Base-by-base conservation (phyloP, 2,329 filamentous ascomycete species). In the Xylogone sp. region DNA sequence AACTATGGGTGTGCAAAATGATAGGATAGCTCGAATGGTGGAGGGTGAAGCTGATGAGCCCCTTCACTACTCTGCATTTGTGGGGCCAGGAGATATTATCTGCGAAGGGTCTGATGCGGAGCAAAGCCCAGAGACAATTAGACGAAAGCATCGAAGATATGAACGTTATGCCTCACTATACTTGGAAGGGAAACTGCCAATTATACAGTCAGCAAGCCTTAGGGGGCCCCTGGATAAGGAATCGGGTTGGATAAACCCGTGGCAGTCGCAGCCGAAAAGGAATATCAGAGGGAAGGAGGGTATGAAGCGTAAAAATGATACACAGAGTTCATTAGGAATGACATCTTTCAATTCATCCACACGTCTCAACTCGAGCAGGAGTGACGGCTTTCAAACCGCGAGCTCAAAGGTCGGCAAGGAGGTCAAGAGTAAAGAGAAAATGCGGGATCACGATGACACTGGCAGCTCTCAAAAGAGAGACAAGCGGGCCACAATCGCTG, bases 121-220 rank as follows among this genome's bases (percentile, higher is more conserved):
- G 29, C 63, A 78, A 50, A 80, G 81, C 55, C 67, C 75, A 12
- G 65, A 63, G 19, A 67, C 77, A 3, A 70, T 70, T 27, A 65
- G 72, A 2, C 74, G 78, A 12, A 82, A 79, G 62, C 75, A 74
- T 21, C 65, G 71, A 20, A 75, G 81, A 53, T 82, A 84, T 53
- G 83, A 88, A 63, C 67, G 72, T 0, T 77, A 84, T 12, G 86
- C 81, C 1, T 68, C 74, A 27, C 73, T 75, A 29, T 88, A 79
- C 58, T 68, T 88, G 34, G 68, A 73, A 6, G 86, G 86, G 0
- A 69, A 74, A 24, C 62, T 74, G 2, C 76, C 85, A 0, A 61
- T 78, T 21, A 72, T 91, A 2, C 64, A 84, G 2, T 86, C 86
- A 12, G 79, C 86, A 6, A 67, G 70, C 5, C 70, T 89, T 2